Evolutionary conservation across 495 filamentous ascomycete species (phyloP), one percentile per base, ranked within the genome.

Genomic region (Lineolata rhizophorae): DNA sequence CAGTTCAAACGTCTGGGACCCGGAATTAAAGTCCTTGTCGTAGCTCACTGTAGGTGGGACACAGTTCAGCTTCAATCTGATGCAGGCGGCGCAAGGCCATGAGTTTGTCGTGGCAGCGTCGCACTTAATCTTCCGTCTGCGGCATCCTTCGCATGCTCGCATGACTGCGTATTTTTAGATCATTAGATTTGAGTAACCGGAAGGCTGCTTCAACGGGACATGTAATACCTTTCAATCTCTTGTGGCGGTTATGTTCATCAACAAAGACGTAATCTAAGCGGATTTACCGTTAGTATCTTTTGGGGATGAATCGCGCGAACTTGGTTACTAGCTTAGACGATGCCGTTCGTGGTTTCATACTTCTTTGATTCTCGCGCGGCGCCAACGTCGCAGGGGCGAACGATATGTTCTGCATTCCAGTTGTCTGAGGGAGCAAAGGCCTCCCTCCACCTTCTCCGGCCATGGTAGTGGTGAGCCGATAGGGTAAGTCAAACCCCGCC

Each of bases 191-290:
- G 15, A 4, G 6, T 18, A 14, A n/a, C 25, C 30, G 26, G 18
- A 3, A 13, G 3, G 21, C 13, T 27, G 14, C 18, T 39, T 12
- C 19, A 24, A 18, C 21, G 27, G 20, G 31, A 21, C 56, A 6
- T 11, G 8, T 8, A 5, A 37, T 68, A 92, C 84, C 84, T 61
- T 99, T 99, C 34, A 95, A 57, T 40, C 87, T 65, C 57, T 94
- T 94, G 56, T 99, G 87, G 27, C 87, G 72, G 54, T 95, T 99
- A 50, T 99, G 85, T 54, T 99, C 87, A 52, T 99, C 90, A 31
- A 99, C 87, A 45, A 99, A 99, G 29, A 99, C 87, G 76, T 93
- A 97, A 47, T 93, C 84, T 94, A 38, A n/a, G n/a, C n/a, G n/a
- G n/a, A n/a, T n/a, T n/a, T n/a, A n/a, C n/a, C n/a, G n/a, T n/a